Percentiles rank a stretch among this genome's conserved stretches.
Conservation (phyloP, 2,329 filamentous ascomycete species). For the Phialophora expanda region DNA sequence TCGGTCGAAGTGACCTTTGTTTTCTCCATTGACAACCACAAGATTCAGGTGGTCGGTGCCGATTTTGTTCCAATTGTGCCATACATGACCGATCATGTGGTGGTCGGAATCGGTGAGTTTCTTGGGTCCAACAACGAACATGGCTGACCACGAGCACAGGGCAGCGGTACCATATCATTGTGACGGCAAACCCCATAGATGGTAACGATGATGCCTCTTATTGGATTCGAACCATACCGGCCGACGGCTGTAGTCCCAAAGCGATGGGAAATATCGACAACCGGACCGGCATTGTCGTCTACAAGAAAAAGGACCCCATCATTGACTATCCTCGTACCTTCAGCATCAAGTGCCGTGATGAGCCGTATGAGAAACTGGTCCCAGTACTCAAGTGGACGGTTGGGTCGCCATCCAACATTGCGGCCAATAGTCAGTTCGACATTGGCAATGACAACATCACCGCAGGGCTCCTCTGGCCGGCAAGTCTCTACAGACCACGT, state of each 20-base stretch:
- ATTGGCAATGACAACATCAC: not conserved
- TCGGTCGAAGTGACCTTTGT: slow-evolving; percentile 14
- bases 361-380: not conserved
- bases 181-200: slow-evolving; percentile 7
- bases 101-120: slow-evolving; percentile 14
- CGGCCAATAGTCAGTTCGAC: slow-evolving; percentile 5
- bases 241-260: slow-evolving; percentile 1
- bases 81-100: slow-evolving; percentile 18
- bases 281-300: slow-evolving; percentile 7
- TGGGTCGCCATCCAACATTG: not conserved
- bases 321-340: not conserved
- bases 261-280: not conserved
- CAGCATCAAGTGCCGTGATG: not conserved
- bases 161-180: slow-evolving; percentile 19
- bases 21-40: slow-evolving; percentile 20
- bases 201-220: slow-evolving; percentile 2
- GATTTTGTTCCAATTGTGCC: slow-evolving; percentile 19
- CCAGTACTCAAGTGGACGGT: slow-evolving; percentile 27
- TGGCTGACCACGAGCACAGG: not conserved
- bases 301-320: not conserved
- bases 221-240: slow-evolving; percentile 16
- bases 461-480: not conserved
- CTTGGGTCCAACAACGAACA: not conserved
- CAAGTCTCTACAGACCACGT: not conserved
- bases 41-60: slow-evolving; percentile 11